A percentile compares a stretch with the other conserved stretches of the same genome.
These are phyloP conservation scores for Penicillium aurantiogriseum DNA, from an alignment of 2,329 filamentous ascomycete species.

Conservation along the genomic window DNA sequence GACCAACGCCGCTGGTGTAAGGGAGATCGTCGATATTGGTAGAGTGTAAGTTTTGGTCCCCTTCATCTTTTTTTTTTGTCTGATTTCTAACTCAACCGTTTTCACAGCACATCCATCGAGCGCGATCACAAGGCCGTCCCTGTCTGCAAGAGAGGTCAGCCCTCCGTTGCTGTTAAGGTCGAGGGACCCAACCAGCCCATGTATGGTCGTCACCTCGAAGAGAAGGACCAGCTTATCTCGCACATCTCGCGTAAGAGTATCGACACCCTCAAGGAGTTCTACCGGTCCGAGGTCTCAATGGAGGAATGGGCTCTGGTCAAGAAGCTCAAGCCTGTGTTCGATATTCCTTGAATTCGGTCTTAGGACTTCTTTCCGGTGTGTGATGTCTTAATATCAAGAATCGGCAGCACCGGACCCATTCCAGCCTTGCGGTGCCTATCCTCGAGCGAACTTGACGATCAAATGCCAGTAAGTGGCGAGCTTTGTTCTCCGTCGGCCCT, in stretches of 20 bases:
- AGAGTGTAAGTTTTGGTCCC: constrained; percentile 72
- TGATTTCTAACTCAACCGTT: constrained; percentile 15
- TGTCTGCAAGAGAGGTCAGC: constrained; percentile 91
- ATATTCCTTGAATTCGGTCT: constrained; percentile 62
- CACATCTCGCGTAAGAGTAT: constrained; percentile 84
- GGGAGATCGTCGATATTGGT: constrained; percentile 80
- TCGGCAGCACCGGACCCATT: not conserved
- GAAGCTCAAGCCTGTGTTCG: constrained; percentile 92
- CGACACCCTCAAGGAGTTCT: constrained; percentile 94
- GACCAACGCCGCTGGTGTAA: constrained; percentile 71
- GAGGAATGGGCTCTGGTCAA: constrained; percentile 95
- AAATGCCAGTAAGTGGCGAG: constrained; percentile 5
- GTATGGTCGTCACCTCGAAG: constrained; percentile 93
- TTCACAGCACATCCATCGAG: constrained; percentile 81
- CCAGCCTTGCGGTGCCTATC: constrained; percentile 7
- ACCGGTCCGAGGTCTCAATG: constrained; percentile 78
- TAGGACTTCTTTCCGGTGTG: constrained; percentile 1
- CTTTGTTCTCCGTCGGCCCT: constrained; percentile 10
- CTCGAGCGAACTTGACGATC: constrained; percentile 5
- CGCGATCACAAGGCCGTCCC: constrained; percentile 94
- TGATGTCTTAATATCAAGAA: not conserved
- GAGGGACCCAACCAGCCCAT: constrained; percentile 89
- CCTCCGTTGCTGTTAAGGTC: constrained; percentile 97
- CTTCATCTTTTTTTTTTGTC: not conserved
- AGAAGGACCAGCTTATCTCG: constrained; percentile 83